Evolutionary conservation across 352 stramenopile genomes (phyloP), one percentile per base, ranked within the genome.

Genomic region (Globisporangium okanoganense): DNA sequence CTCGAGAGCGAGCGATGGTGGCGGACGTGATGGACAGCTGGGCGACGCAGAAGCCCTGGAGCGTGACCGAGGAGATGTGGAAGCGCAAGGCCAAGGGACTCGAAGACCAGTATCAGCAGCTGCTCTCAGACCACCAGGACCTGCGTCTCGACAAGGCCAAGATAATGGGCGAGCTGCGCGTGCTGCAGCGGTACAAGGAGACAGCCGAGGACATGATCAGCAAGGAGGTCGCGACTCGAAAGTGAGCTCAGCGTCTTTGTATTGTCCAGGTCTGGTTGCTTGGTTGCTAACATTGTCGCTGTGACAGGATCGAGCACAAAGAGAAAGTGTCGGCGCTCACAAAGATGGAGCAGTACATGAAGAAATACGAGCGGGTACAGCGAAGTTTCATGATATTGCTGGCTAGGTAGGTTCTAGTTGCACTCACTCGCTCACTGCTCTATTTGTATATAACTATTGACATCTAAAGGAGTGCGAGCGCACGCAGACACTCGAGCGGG

Each of bases 291-390:
- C 10, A 3, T 25, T 55, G 29, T 45, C 2, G 5, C 31, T 40
- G 24, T n/a, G 18, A 50, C 53, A 85, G 73, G 53, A 61, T 80
- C 22, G 74, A 86, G 56, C 72, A 90, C 64, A 90, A 90, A 59
- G 82, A 92, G 51, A 86, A 82, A 58, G 65, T 93, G 20, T 76
- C 76, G 4, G 72, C 76, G 3, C 70, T 69, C 1, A 89, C 75
- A 8, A 87, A 87, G 55, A 66, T 93, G 24, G 79, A 92, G 48
- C 84, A 93, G 62, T 90, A 88, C 53, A 76, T 89, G 57, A 87
- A 90, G 56, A 93, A 90, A 52, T 90, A 92, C 50, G 80, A 94
- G 58, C 76, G 83, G 36, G 69, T 76, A 45, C 29, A n/a, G 5
- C 10, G 5, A 14, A 24, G 2, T 0, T 36, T 52, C 13, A 22